A percentile compares a stretch with the other conserved stretches of the same genome.
phyloP scores from a whole-genome alignment of 2,329 filamentous ascomycete genomes.

The Colletotrichum caudatum region DNA sequence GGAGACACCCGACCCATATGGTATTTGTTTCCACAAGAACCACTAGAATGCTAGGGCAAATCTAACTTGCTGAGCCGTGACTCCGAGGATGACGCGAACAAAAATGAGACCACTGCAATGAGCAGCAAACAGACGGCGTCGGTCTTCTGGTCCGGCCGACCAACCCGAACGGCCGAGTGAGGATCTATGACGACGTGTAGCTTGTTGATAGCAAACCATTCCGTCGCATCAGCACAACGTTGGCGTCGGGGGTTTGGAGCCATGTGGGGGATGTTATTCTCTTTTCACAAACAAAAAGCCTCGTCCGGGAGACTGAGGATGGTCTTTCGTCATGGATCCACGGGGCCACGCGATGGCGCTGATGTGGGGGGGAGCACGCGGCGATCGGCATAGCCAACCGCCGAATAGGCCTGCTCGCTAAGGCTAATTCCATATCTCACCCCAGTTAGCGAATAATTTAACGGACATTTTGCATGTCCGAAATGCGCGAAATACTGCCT shows the following conservation, averaged over 20 bases:
- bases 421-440: constrained; percentile 4
- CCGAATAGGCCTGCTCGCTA: constrained; percentile 18
- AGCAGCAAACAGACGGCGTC: constrained; percentile 1
- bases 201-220: constrained; percentile 2
- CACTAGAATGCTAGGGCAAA: neutral
- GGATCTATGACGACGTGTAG: constrained; percentile 37
- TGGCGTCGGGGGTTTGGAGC: constrained; percentile 9
- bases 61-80: neutral
- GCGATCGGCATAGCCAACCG: constrained; percentile 16
- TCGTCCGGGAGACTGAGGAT: constrained; percentile 14
- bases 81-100: constrained; percentile 13
- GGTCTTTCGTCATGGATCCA: constrained; percentile 41
- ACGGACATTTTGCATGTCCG: constrained; percentile 37
- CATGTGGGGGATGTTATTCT: constrained; percentile 12
- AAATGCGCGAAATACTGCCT: constrained; percentile 22
- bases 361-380: constrained; percentile 2
- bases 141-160: constrained; percentile 12
- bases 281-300: constrained; percentile 17
- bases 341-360: constrained; percentile 18
- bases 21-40: neutral
- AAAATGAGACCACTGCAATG: neutral
- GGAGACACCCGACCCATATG: neutral
- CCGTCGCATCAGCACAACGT: constrained; percentile 30
- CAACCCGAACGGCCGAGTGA: neutral
- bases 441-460: neutral